Evolutionary conservation across 192 early-diverging fungal species (phyloP).

Genomic region (Gaertneriomyces semiglobifer): DNA sequence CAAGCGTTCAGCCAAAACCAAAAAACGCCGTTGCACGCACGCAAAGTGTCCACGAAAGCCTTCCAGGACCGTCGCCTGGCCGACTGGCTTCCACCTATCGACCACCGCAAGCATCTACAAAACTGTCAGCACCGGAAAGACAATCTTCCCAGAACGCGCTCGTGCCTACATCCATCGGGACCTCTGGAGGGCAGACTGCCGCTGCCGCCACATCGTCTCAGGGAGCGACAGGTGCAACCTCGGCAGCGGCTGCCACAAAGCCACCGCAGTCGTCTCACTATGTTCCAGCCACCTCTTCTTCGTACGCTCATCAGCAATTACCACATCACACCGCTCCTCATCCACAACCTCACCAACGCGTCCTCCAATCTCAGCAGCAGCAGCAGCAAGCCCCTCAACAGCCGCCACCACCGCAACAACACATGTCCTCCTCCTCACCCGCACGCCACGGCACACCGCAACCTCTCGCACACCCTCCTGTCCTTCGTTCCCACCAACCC

Average conservation of each 20-base stretch:
- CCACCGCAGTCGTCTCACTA: too few species aligned
- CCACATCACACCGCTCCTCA: slow-evolving; percentile 5
- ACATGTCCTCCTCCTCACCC: background rate
- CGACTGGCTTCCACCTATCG: too few species aligned
- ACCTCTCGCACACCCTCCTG: slow-evolving; percentile 2
- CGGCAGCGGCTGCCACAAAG: too few species aligned
- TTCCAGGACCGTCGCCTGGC: too few species aligned
- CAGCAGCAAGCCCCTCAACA: slow-evolving; percentile 1
- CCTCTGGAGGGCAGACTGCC: too few species aligned
- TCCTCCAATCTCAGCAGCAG: background rate
- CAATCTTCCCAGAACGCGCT: background rate
- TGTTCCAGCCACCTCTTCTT: background rate
- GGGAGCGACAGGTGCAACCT: too few species aligned
- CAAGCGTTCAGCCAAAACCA: too few species aligned
- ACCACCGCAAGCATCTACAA: slow-evolving; percentile 2
- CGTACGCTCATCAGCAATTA: background rate
- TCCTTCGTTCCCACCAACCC: slow-evolving; percentile 6
- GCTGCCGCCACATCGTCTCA: too few species aligned
- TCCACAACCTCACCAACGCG: slow-evolving; percentile 5
- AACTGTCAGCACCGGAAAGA: background rate
- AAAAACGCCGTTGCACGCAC: too few species aligned
- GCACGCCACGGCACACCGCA: slow-evolving; percentile 4
- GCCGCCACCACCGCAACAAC: background rate
- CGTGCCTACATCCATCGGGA: background rate
- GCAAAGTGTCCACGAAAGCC: too few species aligned